Conservation (phyloP, 495 filamentous ascomycete genomes). For the Elasticomyces elasticus region DNA sequence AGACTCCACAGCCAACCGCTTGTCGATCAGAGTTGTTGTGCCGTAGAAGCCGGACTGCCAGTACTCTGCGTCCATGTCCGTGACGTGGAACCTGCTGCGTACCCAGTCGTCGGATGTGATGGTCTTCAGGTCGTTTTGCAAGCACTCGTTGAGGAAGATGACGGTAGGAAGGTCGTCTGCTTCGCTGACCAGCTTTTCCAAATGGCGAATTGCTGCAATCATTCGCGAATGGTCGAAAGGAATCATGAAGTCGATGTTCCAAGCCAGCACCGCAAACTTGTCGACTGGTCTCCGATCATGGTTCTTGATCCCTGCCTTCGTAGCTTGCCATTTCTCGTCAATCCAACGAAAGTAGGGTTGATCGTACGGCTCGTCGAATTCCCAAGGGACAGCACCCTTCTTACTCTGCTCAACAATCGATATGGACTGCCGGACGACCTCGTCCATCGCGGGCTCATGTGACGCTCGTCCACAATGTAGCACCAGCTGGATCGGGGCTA, state of each 20-base stretch:
- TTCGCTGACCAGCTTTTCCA: slow-evolving; percentile 25
- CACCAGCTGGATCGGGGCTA: not conserved
- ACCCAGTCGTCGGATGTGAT: slow-evolving; percentile 38
- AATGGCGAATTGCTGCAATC: slow-evolving; percentile 35
- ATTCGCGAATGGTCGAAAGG: slow-evolving; percentile 34
- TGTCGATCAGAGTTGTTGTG: slow-evolving; percentile 43
- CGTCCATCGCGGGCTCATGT: slow-evolving; percentile 6
- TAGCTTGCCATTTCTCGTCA: not conserved
- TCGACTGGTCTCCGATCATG: not conserved
- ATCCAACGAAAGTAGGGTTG: slow-evolving; percentile 19
- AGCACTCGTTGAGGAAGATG: slow-evolving; percentile 46
- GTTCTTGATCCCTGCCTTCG: not conserved
- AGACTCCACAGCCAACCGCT: slow-evolving; percentile 28
- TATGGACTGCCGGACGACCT: slow-evolving; percentile 3
- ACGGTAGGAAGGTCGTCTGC: slow-evolving; percentile 26
- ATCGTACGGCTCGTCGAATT: slow-evolving; percentile 15
- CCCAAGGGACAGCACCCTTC: slow-evolving; percentile 11
- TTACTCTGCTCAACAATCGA: not conserved
- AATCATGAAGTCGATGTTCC: slow-evolving; percentile 46
- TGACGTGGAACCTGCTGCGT: slow-evolving; percentile 36
- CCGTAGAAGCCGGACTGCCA: slow-evolving; percentile 37
- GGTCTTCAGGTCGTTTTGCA: slow-evolving; percentile 31
- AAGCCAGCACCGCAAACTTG: slow-evolving; percentile 30
- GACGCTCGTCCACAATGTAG: not conserved
- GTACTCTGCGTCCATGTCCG: slow-evolving; percentile 32